These are phyloP conservation scores for Hansenula sp. DNA, from an alignment of 1,139 yeast species.

Conservation along the genomic window DNA sequence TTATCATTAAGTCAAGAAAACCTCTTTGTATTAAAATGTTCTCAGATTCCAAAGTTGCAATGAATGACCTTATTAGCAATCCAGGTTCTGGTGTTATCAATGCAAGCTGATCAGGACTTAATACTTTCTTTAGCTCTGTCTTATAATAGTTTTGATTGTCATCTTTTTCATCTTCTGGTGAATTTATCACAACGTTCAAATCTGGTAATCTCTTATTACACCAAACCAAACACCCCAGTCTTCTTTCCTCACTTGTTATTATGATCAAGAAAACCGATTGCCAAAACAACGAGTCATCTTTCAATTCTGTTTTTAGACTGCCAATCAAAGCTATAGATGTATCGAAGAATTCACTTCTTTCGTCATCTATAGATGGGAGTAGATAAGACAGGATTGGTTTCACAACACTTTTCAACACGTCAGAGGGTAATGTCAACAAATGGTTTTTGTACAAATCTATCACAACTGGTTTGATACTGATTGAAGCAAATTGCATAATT, in stretches of 20 bases:
- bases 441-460: conserved; percentile 55
- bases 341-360: conserved; percentile 74
- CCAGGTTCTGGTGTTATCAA: conserved; percentile 77
- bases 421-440: conserved; percentile 48
- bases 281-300: conserved; percentile 82
- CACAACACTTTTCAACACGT: conserved; percentile 47
- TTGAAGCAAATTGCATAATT: conserved; percentile 79
- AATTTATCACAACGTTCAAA: conserved; percentile 31
- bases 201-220: conserved; percentile 63
- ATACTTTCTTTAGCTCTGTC: conserved; percentile 3
- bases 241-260: conserved; percentile 71
- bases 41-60: conserved; percentile 57
- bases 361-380: conserved; percentile 89
- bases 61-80: conserved; percentile 66
- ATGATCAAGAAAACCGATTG: conserved; percentile 70
- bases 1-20: conserved; percentile 72
- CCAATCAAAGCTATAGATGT: conserved; percentile 60
- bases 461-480: conserved; percentile 77
- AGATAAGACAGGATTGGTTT: conserved; percentile 72
- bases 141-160: conserved; percentile 12
- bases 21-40: conserved; percentile 82
- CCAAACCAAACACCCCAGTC: conserved; percentile 84
- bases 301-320: conserved; percentile 49
- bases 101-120: conserved; percentile 19
- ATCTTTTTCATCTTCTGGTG: conserved; percentile 8